Evolutionary conservation across 345 rosid genomes (phyloP).

Genomic region (Durio zibethinus): DNA sequence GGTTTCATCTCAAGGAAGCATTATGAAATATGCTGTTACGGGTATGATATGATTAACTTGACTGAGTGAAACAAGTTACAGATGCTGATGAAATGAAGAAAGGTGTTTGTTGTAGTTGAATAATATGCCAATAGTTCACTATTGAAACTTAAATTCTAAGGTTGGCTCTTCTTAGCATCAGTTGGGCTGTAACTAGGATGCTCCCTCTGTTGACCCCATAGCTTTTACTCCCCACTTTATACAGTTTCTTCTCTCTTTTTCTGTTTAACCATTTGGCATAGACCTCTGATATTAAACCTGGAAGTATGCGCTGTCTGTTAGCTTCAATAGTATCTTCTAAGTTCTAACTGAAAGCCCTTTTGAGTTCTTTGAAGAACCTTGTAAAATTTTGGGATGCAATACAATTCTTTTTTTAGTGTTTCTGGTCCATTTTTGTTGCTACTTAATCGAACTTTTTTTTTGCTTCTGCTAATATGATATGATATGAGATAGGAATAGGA

Average conservation of each 20-base stretch:
- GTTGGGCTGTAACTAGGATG: neutral
- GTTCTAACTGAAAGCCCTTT: no score
- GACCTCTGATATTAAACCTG: neutral
- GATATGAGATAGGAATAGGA: neutral
- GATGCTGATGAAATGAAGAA: neutral
- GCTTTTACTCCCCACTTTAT: neutral
- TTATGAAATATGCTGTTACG: constrained; percentile 36
- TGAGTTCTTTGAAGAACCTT: neutral
- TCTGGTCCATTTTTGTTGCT: neutral
- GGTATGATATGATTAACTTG: neutral
- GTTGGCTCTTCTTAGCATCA: neutral
- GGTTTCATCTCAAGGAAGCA: constrained; percentile 78
- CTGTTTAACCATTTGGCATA: neutral
- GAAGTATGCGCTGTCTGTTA: no score
- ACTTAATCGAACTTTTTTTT: neutral
- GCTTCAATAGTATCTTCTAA: no score
- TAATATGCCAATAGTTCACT: neutral
- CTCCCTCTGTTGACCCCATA: neutral
- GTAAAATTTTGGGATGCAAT: neutral
- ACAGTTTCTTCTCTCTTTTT: neutral
- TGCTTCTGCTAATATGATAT: neutral
- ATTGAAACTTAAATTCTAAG: neutral
- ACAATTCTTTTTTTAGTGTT: neutral
- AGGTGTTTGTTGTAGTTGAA: neutral
- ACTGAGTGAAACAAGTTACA: neutral